Conservation (phyloP, 2,329 filamentous ascomycete genomes). For the Aspergillus amoenus region DNA sequence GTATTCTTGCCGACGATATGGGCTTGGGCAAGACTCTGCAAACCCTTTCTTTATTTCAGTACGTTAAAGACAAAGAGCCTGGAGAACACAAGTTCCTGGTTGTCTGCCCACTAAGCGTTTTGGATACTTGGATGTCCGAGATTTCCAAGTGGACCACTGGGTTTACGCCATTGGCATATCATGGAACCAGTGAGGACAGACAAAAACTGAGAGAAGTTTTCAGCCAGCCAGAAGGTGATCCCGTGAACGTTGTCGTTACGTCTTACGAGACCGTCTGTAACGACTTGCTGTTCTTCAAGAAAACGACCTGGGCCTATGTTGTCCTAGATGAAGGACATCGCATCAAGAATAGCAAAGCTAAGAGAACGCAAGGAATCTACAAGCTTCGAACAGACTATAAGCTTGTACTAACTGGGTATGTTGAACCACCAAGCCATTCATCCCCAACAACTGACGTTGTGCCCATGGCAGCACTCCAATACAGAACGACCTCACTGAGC, state of each 20-base stretch:
- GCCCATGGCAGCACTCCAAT: constrained; percentile 48
- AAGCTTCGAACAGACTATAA: constrained; percentile 49
- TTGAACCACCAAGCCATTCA: not conserved
- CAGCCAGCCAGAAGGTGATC: not conserved
- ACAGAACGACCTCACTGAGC: constrained; percentile 58
- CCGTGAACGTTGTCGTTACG: constrained; percentile 42
- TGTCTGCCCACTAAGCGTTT: constrained; percentile 52
- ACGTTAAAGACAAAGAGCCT: constrained; percentile 42
- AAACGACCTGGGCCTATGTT: constrained; percentile 52
- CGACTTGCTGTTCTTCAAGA: constrained; percentile 51
- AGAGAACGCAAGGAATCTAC: constrained; percentile 45
- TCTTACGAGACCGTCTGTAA: constrained; percentile 51
- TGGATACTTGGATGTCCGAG: constrained; percentile 51
- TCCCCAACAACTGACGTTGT: not conserved
- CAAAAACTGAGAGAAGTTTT: constrained; percentile 22
- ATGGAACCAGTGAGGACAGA: constrained; percentile 47
- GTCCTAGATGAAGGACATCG: constrained; percentile 56
- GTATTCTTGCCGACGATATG: constrained; percentile 32
- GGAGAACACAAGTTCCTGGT: constrained; percentile 31
- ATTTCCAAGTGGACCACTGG: constrained; percentile 47
- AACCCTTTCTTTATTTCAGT: constrained; percentile 45
- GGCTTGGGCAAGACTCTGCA: constrained; percentile 32
- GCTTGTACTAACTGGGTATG: constrained; percentile 49
- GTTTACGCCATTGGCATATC: constrained; percentile 49
- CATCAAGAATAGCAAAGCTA: constrained; percentile 50